Percentiles rank a stretch among this genome's conserved stretches.
These are phyloP conservation scores for Combretum micranthum DNA, from an alignment of 345 rosid genomes.

Conservation along the genomic window DNA sequence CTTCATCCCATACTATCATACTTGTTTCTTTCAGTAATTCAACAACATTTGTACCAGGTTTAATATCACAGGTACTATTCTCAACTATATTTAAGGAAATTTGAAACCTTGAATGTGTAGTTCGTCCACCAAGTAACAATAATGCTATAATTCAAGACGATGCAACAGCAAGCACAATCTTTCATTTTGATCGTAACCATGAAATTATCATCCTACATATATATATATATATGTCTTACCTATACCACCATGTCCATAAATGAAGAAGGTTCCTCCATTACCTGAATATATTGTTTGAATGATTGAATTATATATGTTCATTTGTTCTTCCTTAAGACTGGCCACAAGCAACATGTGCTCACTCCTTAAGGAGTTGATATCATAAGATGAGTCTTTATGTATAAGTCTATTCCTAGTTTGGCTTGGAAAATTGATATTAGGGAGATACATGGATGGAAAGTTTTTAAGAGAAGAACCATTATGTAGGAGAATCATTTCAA, in stretches of 20 bases:
- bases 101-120: neutral
- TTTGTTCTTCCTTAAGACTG: too few species aligned
- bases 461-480: neutral
- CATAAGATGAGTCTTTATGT: too few species aligned
- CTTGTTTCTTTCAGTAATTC: neutral
- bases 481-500: neutral
- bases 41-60: neutral
- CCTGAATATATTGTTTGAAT: too few species aligned
- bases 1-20: neutral
- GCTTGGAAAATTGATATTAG: neutral
- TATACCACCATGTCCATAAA: neutral
- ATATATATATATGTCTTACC: constrained; percentile 3
- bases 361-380: too few species aligned
- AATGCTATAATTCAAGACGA: neutral
- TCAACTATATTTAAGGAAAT: neutral
- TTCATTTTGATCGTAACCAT: neutral
- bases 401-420: too few species aligned
- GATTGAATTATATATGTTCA: too few species aligned
- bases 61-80: neutral
- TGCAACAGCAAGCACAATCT: neutral
- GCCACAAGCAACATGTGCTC: too few species aligned
- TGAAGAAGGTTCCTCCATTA: neutral
- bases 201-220: neutral
- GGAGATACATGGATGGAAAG: neutral
- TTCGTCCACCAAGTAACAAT: neutral